Base-by-base conservation (phyloP, 345 rosid species). In the Corymbia maculata region DNA sequence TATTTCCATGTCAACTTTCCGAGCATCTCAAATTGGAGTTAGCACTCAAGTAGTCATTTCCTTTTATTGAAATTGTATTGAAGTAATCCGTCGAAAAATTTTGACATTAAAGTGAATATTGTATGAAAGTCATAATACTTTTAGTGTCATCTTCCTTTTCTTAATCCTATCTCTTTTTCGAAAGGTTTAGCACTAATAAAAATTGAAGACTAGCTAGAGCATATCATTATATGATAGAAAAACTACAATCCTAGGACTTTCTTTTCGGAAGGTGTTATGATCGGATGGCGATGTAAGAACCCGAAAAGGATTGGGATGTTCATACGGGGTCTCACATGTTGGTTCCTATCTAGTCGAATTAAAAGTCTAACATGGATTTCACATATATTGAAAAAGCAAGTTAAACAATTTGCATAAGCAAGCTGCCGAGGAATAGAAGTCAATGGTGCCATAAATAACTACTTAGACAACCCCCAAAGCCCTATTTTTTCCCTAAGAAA, bases 91-190 rank as follows among this genome's bases (percentile, higher is more conserved):
- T 2, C 5, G 14, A 59, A 59, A 59, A 26, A 13, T 59, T 59
- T 26, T 59, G 14, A 5, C 1, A 59, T 0, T 26, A 59, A 1
- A 26, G 0, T 28, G 28, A 12, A 4, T 7, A 2, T 61, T 28
- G 2, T 0, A 0, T 1, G 2, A 57, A 28, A n/a, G 14, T 61
- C 11, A 26, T 26, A 28, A 5, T 6, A 59, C 28, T 0, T 12
- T 11, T 26, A 28, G 13, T 61, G 32, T 28, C 7, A 3, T 26
- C 1, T 26, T 2, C 2, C 28, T 30, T 26, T 42, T 22, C 28
- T 42, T 36, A 26, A 75, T 12, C 14, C 19, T 3, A 19, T 19
- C 84, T 9, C 49, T 22, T 10, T 42, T 42, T 22, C n/a, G 8
- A 5, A 36, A 19, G 14, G 26, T 42, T 75, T 19, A 36, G 8